Percentiles rank a stretch among this genome's conserved stretches.
These are phyloP conservation scores for Naganishia randhawae DNA, from an alignment of 768 basidiomycete species.

Conservation along the genomic window DNA sequence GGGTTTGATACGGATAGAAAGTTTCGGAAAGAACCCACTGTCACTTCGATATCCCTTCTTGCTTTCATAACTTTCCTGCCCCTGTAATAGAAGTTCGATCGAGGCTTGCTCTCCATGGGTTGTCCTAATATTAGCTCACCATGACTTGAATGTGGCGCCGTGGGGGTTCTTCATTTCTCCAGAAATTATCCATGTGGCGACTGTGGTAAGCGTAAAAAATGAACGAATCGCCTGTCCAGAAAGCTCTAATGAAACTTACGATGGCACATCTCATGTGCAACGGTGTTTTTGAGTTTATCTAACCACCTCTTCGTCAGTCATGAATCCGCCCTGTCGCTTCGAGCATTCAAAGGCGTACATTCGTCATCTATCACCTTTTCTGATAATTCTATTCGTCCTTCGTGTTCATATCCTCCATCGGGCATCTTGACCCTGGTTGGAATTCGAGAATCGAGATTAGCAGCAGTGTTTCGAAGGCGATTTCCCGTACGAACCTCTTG, in stretches of 20 bases:
- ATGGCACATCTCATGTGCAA: slow-evolving; percentile 91
- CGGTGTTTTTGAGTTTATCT: slow-evolving; percentile 77
- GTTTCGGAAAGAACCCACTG: slow-evolving; percentile 46
- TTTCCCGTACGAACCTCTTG: slow-evolving; percentile 36
- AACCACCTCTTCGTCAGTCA: background rate
- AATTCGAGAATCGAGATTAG: background rate
- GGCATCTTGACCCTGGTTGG: background rate
- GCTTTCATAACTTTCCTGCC: slow-evolving; percentile 66
- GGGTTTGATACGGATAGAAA: background rate
- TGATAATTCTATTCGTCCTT: slow-evolving; percentile 64
- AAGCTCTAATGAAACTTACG: slow-evolving; percentile 32
- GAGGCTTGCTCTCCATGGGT: slow-evolving; percentile 17
- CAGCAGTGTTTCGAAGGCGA: background rate
- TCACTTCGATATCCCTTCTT: slow-evolving; percentile 67
- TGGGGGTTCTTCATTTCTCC: slow-evolving; percentile 67
- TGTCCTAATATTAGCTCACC: slow-evolving; percentile 56
- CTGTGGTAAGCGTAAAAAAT: slow-evolving; percentile 21
- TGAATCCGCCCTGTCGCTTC: background rate
- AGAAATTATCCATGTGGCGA: slow-evolving; percentile 80
- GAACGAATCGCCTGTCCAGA: slow-evolving; percentile 1
- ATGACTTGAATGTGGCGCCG: slow-evolving; percentile 66
- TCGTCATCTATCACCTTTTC: slow-evolving; percentile 74
- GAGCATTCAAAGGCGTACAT: slow-evolving; percentile 54
- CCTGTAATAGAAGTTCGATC: slow-evolving; percentile 54
- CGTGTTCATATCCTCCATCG: slow-evolving; percentile 28